These are phyloP conservation scores for California macrophylla DNA, from an alignment of 441 rosid species.

Conservation along the genomic window DNA sequence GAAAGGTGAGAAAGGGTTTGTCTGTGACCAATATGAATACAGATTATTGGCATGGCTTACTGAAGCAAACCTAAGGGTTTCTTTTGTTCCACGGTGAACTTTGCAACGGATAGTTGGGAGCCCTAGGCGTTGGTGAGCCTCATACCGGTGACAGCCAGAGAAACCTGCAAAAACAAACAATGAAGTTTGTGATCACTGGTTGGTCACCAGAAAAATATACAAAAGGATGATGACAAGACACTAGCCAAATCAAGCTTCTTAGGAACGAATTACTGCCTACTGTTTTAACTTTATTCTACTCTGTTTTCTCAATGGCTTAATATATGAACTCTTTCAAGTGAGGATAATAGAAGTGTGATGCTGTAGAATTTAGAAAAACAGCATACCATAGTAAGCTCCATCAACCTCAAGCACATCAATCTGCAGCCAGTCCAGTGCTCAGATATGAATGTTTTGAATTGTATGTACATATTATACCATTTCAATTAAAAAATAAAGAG, in stretches of 20 bases:
- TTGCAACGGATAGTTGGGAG: constrained; percentile 78
- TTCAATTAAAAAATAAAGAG: not conserved
- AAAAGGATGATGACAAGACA: not conserved
- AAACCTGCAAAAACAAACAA: constrained; percentile 37
- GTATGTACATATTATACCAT: not conserved
- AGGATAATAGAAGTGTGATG: not conserved
- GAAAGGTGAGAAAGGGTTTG: not conserved
- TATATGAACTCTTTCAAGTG: not conserved
- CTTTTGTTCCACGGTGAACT: constrained; percentile 75
- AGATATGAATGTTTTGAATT: not conserved
- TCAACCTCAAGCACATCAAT: constrained; percentile 91
- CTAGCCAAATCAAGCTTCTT: not conserved
- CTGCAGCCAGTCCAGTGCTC: constrained; percentile 28
- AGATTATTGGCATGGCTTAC: not conserved
- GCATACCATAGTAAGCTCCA: constrained; percentile 71
- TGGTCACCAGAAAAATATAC: not conserved
- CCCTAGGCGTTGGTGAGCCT: constrained; percentile 75
- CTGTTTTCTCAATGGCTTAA: not conserved
- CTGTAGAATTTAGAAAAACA: not conserved
- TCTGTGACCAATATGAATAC: not conserved
- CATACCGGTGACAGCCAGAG: constrained; percentile 86
- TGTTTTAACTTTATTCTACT: not conserved
- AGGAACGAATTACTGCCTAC: not conserved
- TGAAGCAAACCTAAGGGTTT: constrained; percentile 51
- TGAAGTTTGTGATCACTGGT: not conserved